A percentile compares a stretch with the other conserved stretches of the same genome.
These are phyloP conservation scores for Talaromyces trachyspermus DNA, from an alignment of 495 filamentous ascomycete genomes.

Conservation along the genomic window DNA sequence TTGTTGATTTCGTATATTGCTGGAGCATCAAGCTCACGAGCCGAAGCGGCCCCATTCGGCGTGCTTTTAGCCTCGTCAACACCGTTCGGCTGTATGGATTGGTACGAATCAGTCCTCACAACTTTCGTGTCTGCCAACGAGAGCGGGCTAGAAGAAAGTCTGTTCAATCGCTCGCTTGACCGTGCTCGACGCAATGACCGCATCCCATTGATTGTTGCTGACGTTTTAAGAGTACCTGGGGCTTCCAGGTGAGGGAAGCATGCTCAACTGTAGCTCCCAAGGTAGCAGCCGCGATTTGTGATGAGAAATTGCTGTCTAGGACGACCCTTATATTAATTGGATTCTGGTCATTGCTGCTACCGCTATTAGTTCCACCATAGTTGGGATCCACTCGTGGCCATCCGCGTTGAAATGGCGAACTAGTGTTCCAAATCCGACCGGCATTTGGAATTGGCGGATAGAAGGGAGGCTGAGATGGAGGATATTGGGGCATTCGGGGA, in stretches of 20 bases:
- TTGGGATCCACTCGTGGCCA: constrained; percentile 3
- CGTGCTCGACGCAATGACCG: constrained; percentile 7
- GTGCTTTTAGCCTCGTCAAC: too few relatives aligned
- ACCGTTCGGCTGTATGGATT: not conserved
- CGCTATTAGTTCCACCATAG: not conserved
- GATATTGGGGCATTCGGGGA: constrained; percentile 3
- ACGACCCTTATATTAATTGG: constrained; percentile 4
- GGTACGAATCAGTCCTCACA: not conserved
- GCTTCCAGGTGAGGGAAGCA: constrained; percentile 2
- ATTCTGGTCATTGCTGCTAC: not conserved
- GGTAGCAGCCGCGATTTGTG: constrained; percentile 4
- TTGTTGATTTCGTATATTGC: constrained; percentile 5
- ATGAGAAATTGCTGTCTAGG: not conserved
- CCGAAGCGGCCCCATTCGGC: too few relatives aligned
- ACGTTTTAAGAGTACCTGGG: not conserved
- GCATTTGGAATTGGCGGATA: not conserved
- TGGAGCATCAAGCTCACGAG: not conserved
- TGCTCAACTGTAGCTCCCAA: not conserved
- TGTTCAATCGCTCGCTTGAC: constrained; percentile 7
- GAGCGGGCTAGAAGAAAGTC: not conserved
- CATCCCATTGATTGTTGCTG: not conserved
- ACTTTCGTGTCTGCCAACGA: not conserved
- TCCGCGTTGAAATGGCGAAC: constrained; percentile 6
- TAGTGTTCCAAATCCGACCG: not conserved
- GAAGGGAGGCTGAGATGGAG: not conserved